A percentile compares a stretch with the other conserved stretches of the same genome.
Evolutionary conservation across 306 rosid genomes (phyloP).

Genomic region (Cicer chorassanicum): DNA sequence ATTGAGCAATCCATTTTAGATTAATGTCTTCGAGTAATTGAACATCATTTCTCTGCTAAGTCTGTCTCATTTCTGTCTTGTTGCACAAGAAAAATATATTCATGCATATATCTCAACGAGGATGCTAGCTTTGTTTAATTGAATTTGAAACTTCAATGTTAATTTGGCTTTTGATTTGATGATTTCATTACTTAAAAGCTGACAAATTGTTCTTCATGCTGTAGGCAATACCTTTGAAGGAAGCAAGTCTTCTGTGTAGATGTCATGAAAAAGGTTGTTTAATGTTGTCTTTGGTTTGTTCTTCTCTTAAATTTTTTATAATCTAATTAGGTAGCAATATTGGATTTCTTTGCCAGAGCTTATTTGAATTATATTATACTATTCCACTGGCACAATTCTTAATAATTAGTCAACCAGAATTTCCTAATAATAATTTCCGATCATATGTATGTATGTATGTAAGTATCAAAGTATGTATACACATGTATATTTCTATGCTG

Average conservation of each 20-base stretch:
- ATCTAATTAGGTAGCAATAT: neutral
- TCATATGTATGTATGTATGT: neutral
- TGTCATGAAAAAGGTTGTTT: constrained; percentile 65
- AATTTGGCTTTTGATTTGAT: constrained; percentile 4
- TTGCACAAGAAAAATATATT: constrained; percentile 22
- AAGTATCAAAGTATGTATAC: too few relatives aligned
- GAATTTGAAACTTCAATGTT: constrained; percentile 5
- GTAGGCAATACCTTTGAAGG: constrained; percentile 42
- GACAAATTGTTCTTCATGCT: constrained; percentile 43
- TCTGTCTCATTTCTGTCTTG: constrained; percentile 30
- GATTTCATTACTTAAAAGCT: constrained; percentile 36
- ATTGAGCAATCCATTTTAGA: neutral
- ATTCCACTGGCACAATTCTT: constrained; percentile 22
- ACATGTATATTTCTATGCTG: neutral
- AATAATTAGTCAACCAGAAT: constrained; percentile 6
- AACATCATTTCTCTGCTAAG: constrained; percentile 34
- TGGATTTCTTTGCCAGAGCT: neutral
- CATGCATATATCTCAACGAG: constrained; percentile 18
- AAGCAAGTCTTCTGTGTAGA: constrained; percentile 46
- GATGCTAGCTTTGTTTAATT: constrained; percentile 34
- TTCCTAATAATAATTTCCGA: neutral
- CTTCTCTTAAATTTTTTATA: constrained; percentile 20
- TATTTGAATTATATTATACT: neutral
- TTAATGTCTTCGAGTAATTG: neutral
- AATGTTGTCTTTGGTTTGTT: constrained; percentile 29